Evolutionary conservation across 345 rosid species (phyloP).

Genomic region (Murraya paniculata): DNA sequence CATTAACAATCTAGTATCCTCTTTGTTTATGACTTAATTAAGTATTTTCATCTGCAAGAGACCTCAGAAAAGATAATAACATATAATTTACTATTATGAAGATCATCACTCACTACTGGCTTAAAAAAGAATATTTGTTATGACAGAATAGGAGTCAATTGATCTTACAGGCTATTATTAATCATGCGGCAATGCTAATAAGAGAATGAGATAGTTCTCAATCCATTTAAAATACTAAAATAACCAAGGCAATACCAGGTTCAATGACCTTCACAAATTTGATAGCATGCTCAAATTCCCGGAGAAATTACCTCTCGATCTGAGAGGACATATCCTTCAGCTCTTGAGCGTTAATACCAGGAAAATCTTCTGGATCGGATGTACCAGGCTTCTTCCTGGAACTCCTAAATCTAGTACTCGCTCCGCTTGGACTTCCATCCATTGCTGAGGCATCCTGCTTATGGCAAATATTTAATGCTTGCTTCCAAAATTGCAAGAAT

Average conservation of each 20-base stretch:
- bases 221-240: neutral
- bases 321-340: constrained; percentile 51
- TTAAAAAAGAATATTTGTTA: neutral
- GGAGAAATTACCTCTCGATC: constrained; percentile 66
- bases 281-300: constrained; percentile 79
- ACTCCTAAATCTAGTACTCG: constrained; percentile 44
- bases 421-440: constrained; percentile 76
- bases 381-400: constrained; percentile 46
- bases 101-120: neutral
- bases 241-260: constrained; percentile 49
- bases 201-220: neutral
- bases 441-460: constrained; percentile 76
- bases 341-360: constrained; percentile 30
- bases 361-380: constrained; percentile 38
- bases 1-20: too few species aligned
- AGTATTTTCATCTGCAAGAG: neutral
- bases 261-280: constrained; percentile 70
- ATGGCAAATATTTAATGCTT: constrained; percentile 86
- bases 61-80: neutral
- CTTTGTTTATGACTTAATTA: neutral
- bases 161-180: neutral
- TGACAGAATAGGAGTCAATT: neutral
- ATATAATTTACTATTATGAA: neutral
- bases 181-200: neutral
- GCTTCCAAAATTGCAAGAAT: constrained; percentile 94